A percentile compares a stretch with the other conserved stretches of the same genome.
Conservation (phyloP, 2,329 filamentous ascomycete species). For the Sphaerulina musiva region DNA sequence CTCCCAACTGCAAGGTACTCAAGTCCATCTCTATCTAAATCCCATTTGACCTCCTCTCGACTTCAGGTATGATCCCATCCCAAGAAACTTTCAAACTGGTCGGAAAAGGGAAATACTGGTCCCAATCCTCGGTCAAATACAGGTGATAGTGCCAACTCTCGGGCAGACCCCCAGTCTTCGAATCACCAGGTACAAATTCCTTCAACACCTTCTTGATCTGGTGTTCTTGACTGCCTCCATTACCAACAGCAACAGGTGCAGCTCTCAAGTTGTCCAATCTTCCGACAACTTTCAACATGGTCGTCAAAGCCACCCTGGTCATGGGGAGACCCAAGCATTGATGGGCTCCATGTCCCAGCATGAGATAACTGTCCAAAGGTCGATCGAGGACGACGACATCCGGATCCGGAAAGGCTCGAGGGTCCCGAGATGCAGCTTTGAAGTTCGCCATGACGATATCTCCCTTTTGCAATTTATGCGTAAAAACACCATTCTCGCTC, state of each 20-base stretch:
- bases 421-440: conserved; percentile 38
- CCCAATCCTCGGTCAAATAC: conserved; percentile 45
- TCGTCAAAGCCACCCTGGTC: conserved; percentile 39
- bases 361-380: conserved; percentile 40
- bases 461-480: conserved; percentile 32
- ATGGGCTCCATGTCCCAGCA: conserved; percentile 40
- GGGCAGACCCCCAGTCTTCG: conserved; percentile 26
- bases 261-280: conserved; percentile 36
- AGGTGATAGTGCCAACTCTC: conserved; percentile 36
- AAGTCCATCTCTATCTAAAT: background rate
- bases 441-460: conserved; percentile 41
- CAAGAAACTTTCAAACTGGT: conserved; percentile 36
- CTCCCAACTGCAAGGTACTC: no score
- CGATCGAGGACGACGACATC: conserved; percentile 36
- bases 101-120: conserved; percentile 44
- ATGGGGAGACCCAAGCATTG: conserved; percentile 41
- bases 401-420: conserved; percentile 38
- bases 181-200: conserved; percentile 29
- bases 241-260: conserved; percentile 33
- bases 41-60: conserved; percentile 2
- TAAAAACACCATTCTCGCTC: conserved; percentile 19
- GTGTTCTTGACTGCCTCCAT: conserved; percentile 31
- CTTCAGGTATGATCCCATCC: conserved; percentile 22
- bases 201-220: conserved; percentile 41
- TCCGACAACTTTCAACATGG: conserved; percentile 43